These are phyloP conservation scores for Tricholoma saponaceum DNA, from an alignment of 768 basidiomycete genomes.

Conservation along the genomic window DNA sequence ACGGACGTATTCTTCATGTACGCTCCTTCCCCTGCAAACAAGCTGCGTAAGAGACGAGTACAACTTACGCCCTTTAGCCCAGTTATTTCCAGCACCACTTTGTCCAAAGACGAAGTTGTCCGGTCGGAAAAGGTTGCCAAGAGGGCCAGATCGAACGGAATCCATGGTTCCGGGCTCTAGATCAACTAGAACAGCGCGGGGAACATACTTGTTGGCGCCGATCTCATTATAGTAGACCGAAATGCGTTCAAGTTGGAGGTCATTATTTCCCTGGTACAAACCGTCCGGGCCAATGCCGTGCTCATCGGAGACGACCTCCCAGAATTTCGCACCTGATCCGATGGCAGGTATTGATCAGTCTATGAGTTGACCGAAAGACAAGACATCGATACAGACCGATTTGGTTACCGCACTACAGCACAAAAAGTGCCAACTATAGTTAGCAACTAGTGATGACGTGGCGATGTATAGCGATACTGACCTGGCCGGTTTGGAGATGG, in stretches of 20 bases:
- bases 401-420: constrained; percentile 93
- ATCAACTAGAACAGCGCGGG: constrained; percentile 95
- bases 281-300: constrained; percentile 95
- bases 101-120: constrained; percentile 99
- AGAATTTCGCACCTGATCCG: constrained; percentile 81
- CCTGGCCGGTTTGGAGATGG: constrained; percentile 99
- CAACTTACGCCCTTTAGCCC: constrained; percentile 97
- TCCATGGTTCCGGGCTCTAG: constrained; percentile 98
- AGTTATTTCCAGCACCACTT: constrained; percentile 98
- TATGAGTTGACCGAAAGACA: constrained; percentile 10
- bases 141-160: constrained; percentile 84
- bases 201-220: constrained; percentile 95
- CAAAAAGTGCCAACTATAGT: constrained; percentile 23
- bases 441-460: constrained; percentile 15
- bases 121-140: constrained; percentile 91
- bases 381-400: constrained; percentile 63
- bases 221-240: constrained; percentile 98
- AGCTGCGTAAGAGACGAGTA: neutral
- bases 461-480: constrained; percentile 29
- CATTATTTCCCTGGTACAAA: constrained; percentile 88
- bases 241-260: constrained; percentile 96
- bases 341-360: constrained; percentile 16
- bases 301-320: constrained; percentile 98
- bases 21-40: neutral
- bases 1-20: neutral